Conservation (phyloP, 306 rosid genomes). For the Medicago ruthenica region DNA sequence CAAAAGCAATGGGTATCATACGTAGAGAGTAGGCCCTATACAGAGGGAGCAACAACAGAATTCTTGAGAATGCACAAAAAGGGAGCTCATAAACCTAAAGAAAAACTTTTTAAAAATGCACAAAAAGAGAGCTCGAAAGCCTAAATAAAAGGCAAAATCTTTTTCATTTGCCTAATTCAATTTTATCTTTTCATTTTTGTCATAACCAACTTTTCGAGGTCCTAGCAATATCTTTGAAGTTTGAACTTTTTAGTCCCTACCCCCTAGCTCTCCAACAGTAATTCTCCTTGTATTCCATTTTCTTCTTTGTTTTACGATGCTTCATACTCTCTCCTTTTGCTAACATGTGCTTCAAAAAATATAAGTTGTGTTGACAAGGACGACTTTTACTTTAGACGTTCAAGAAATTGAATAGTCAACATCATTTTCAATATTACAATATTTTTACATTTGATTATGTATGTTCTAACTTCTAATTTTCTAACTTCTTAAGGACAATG, state of each 20-base stretch:
- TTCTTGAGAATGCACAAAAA: constrained; percentile 43
- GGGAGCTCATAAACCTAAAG: constrained; percentile 23
- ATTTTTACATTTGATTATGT: too few relatives aligned
- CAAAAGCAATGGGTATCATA: neutral
- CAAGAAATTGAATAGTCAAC: too few relatives aligned
- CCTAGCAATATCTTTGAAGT: constrained; percentile 33
- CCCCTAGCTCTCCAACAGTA: neutral
- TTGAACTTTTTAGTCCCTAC: constrained; percentile 10
- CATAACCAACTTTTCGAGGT: constrained; percentile 56
- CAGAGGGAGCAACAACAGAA: constrained; percentile 18
- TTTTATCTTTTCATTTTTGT: constrained; percentile 54
- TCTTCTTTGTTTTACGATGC: neutral
- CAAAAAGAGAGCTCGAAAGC: constrained; percentile 35
- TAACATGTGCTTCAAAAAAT: too few relatives aligned
- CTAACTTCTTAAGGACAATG: too few relatives aligned
- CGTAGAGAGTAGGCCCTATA: constrained; percentile 4
- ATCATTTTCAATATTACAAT: too few relatives aligned
- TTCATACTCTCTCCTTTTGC: too few relatives aligned
- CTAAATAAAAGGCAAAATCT: neutral
- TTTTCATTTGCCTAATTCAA: constrained; percentile 41
- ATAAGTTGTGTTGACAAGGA: too few relatives aligned
- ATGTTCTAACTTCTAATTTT: too few relatives aligned
- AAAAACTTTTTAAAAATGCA: constrained; percentile 30
- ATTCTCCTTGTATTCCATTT: neutral
- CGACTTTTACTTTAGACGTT: too few relatives aligned